Evolutionary conservation across 169 alveolate genomes (phyloP), one percentile per base, ranked within the genome.

Genomic region (Plasmodium chabaudi): DNA sequence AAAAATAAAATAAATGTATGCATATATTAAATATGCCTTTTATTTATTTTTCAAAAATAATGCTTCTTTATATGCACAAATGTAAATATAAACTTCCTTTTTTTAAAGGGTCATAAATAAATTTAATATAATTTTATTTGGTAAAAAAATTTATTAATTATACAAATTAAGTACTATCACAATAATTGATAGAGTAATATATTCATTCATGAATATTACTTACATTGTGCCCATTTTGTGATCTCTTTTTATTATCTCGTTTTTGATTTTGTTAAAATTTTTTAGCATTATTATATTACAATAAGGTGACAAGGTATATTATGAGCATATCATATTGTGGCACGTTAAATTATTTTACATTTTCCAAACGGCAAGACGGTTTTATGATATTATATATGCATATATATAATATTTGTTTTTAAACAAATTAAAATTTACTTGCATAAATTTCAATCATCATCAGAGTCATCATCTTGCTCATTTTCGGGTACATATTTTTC

Each of bases 401-500:
- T 34, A 34, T 34, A 34, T 34, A 34, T 34, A 34, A 34, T 34
- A 34, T 34, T 34, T 34, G 42, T 34, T 34, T 34, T 34, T 51
- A 51, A 51, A 51, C 59, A 51, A 12, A 42, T 34, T 19, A 23
- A 34, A 13, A 15, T 5, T 12, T 69, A 34, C 2, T 15, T 15
- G 47, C 19, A 56, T 17, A 9, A 9, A 2, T 55, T 19, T 53
- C 47, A 77, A 10, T 15, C 77, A 61, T 77, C 88, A 15, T 77
- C 88, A 44, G 88, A 74, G 12, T 74, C 88, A 5, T 74, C 72
- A 25, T 74, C 63, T 64, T 47, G 9, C 23, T 74, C 88, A 74
- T 74, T 73, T 15, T 74, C 74, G 12, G 88, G 88, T 17, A 77
- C 77, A 46, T 77, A 77, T 15, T 77, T 15, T 51, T 77, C 88